Conservation (phyloP, 805 yeast genomes). For the Wickerhamomyces mucosus region DNA sequence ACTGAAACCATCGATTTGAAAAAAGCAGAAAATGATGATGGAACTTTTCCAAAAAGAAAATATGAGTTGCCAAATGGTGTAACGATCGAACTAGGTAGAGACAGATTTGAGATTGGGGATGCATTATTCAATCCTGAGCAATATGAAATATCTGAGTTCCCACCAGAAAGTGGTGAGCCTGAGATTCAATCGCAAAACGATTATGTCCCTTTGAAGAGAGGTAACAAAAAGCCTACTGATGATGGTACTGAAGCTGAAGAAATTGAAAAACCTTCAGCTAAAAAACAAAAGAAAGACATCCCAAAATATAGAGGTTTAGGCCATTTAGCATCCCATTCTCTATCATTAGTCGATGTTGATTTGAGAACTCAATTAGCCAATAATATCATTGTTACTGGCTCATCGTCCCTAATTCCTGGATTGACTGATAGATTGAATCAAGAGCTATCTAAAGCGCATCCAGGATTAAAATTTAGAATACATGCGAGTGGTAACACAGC, state of each 20-base stretch:
- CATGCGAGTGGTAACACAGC: constrained; percentile 70
- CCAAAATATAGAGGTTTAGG: constrained; percentile 39
- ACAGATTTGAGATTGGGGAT: constrained; percentile 59
- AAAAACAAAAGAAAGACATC: constrained; percentile 19
- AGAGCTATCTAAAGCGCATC: constrained; percentile 61
- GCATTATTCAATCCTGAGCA: constrained; percentile 57
- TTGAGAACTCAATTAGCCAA: constrained; percentile 79
- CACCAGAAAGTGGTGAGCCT: constrained; percentile 43
- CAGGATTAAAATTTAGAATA: constrained; percentile 78
- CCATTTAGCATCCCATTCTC: constrained; percentile 47
- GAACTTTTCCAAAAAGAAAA: constrained; percentile 27
- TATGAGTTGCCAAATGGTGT: constrained; percentile 78
- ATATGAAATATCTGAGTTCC: constrained; percentile 28
- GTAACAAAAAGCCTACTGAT: constrained; percentile 24
- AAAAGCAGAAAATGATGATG: constrained; percentile 15
- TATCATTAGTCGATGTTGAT: constrained; percentile 64
- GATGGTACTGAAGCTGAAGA: constrained; percentile 20
- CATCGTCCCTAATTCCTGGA: constrained; percentile 73
- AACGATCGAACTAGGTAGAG: constrained; percentile 46
- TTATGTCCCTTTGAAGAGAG: constrained; percentile 66
- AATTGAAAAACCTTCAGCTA: constrained; percentile 14
- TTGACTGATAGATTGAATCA: constrained; percentile 64
- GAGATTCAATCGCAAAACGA: constrained; percentile 41
- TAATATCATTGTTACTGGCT: constrained; percentile 82
- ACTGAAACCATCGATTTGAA: constrained; percentile 28